A percentile compares a stretch with the other conserved stretches of the same genome.
These are phyloP conservation scores for Neurospora sp. DNA, from an alignment of 2,329 filamentous ascomycete genomes.

Conservation along the genomic window DNA sequence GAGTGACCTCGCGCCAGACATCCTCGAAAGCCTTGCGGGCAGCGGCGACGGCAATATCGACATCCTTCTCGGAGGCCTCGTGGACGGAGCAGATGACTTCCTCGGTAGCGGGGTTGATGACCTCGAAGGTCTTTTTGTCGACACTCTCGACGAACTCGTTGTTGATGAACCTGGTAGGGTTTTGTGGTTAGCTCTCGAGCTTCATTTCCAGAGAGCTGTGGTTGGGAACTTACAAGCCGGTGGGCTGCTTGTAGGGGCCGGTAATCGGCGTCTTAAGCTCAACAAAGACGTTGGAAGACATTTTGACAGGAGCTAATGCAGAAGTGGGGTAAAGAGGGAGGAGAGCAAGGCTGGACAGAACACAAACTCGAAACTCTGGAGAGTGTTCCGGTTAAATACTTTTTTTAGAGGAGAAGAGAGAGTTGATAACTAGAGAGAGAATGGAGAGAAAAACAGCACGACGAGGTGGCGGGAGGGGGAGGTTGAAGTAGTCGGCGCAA, in stretches of 20 bases:
- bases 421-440: not conserved
- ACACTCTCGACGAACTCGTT: slow-evolving; percentile 78
- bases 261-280: slow-evolving; percentile 60
- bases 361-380: not conserved
- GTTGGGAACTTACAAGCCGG: slow-evolving; percentile 43
- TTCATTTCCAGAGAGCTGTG: not conserved
- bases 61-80: slow-evolving; percentile 82
- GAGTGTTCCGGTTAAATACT: not conserved
- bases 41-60: slow-evolving; percentile 69
- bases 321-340: not conserved
- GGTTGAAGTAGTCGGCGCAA: not conserved
- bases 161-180: slow-evolving; percentile 67
- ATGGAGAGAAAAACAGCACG: not conserved
- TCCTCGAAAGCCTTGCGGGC: slow-evolving; percentile 80
- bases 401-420: not conserved
- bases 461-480: not conserved
- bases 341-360: not conserved
- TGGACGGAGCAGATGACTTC: slow-evolving; percentile 73
- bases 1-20: slow-evolving; percentile 56
- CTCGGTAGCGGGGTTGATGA: slow-evolving; percentile 80
- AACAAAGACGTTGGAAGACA: slow-evolving; percentile 26
- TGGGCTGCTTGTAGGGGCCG: slow-evolving; percentile 49
- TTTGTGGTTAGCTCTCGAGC: slow-evolving; percentile 13
- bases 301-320: slow-evolving; percentile 12
- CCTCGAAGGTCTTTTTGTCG: slow-evolving; percentile 85